Base-by-base conservation (phyloP, 306 rosid species). In the Cercis canadensis region DNA sequence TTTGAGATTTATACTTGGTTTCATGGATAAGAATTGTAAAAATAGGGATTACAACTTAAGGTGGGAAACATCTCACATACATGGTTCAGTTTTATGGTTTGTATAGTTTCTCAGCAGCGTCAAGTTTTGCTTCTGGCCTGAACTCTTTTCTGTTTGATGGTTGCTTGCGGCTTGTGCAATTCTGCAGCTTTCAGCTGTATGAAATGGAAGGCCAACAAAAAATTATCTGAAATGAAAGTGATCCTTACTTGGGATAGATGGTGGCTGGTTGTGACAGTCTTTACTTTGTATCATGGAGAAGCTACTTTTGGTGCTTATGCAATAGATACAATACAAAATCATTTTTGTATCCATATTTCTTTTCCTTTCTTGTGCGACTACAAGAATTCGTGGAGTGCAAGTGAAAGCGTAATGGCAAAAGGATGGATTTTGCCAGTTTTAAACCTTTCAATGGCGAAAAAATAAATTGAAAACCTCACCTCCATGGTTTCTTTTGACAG, bases 41-140 rank as follows among this genome's bases (percentile, higher is more conserved):
- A 70, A 40, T 77, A 79, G 83, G 75, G 77, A 5, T 24, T 5
- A 37, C 43, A 5, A 37, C 61, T 10, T 37, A 73, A 56, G 74
- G 74, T 63, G 70, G 47, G 63, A 49, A 73, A 39, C 43, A 36
- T 49, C 41, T 75, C 66, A 32, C n/a, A 15, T 51, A 50, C 75
- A 61, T 73, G 66, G 13, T 51, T 70, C 32, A 8, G 13, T 44
- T 69, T 58, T 16, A 40, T 69, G 76, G 78, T 59, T 74, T 87
- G 92, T 89, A 89, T 72, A 85, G 92, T 46, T 24, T 80, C 61
- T 80, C 82, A 77, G 74, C 77, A 69, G 82, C 51, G 15, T 75
- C 75, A 57, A 77, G 45, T 72, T 66, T 49, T 75, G 75, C 51
- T 67, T 77, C 57, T 54, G 70, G 61, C 56, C 52, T 70, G 50